Conservation (phyloP, 164 flowering plant species). For the Akebia trifoliata region DNA sequence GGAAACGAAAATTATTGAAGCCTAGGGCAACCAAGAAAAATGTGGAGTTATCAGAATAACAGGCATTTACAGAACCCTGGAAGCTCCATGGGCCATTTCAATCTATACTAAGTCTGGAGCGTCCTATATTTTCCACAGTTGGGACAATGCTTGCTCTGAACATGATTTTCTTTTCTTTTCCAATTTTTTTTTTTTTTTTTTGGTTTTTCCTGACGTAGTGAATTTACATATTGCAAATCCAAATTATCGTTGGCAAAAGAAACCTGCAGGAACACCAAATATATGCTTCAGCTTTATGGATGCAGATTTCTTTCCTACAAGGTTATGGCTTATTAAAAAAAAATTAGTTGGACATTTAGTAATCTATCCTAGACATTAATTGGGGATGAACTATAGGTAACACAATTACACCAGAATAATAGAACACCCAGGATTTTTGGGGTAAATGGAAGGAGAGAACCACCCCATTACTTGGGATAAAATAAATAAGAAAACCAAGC, state of each 20-base stretch:
- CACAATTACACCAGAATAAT: slow-evolving; percentile 19
- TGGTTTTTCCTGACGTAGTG: slow-evolving; percentile 1
- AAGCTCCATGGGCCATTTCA: not conserved
- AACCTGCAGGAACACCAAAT: slow-evolving; percentile 87
- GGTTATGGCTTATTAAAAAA: not conserved
- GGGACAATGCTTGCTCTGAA: slow-evolving; percentile 13
- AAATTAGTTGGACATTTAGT: not conserved
- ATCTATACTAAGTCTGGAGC: not conserved
- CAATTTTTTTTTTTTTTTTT: not conserved
- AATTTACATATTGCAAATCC: slow-evolving; percentile 44
- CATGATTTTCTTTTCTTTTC: slow-evolving; percentile 14
- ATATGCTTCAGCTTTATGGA: slow-evolving; percentile 53
- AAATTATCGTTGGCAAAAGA: slow-evolving; percentile 54
- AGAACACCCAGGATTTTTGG: slow-evolving; percentile 7
- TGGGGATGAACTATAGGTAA: too few species aligned
- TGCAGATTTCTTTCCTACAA: slow-evolving; percentile 20
- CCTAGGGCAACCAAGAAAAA: not conserved
- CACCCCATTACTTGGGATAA: slow-evolving; percentile 19
- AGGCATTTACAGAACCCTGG: not conserved
- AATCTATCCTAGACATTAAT: not conserved
- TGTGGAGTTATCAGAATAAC: not conserved
- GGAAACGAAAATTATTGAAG: not conserved
- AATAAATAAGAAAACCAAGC: slow-evolving; percentile 22
- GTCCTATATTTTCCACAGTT: not conserved
- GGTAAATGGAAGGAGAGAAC: slow-evolving; percentile 2